Evolutionary conservation across 495 filamentous ascomycete genomes (phyloP).

Genomic region (Aspergillus funiculosus): DNA sequence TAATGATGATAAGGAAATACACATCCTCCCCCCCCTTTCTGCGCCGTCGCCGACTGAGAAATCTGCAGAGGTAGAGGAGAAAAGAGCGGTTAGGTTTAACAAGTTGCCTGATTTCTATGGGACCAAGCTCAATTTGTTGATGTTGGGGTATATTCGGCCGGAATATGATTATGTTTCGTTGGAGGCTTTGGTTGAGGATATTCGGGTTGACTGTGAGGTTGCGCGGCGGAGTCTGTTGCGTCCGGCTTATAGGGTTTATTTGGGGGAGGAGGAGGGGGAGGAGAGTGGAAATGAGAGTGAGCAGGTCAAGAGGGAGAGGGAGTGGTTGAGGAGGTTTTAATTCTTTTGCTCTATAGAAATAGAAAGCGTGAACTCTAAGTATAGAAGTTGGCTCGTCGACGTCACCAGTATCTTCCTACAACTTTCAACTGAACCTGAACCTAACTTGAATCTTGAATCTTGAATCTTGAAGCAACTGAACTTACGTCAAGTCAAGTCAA

Average conservation of each 20-base stretch:
- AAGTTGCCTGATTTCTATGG: conserved; percentile 75
- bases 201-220: conserved; percentile 80
- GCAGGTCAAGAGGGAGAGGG: conserved; percentile 25
- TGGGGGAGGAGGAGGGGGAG: conserved; percentile 19
- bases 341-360: background rate
- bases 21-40: conserved; percentile 62
- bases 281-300: conserved; percentile 7
- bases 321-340: conserved; percentile 37
- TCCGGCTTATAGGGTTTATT: conserved; percentile 55
- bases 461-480: background rate
- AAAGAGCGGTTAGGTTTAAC: conserved; percentile 27
- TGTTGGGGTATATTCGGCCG: conserved; percentile 82
- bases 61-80: conserved; percentile 15
- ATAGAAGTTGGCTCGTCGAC: too few species aligned
- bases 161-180: conserved; percentile 82
- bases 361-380: background rate
- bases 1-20: conserved; percentile 59
- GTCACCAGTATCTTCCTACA: too few species aligned
- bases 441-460: too few species aligned
- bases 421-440: too few species aligned
- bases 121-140: conserved; percentile 64
- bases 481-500: background rate
- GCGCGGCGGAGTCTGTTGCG: conserved; percentile 66
- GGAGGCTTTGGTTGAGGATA: conserved; percentile 82
- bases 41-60: conserved; percentile 43